Evolutionary conservation across 148 eudicot genomes (phyloP).

Genomic region (Hydrangea macrophylla): DNA sequence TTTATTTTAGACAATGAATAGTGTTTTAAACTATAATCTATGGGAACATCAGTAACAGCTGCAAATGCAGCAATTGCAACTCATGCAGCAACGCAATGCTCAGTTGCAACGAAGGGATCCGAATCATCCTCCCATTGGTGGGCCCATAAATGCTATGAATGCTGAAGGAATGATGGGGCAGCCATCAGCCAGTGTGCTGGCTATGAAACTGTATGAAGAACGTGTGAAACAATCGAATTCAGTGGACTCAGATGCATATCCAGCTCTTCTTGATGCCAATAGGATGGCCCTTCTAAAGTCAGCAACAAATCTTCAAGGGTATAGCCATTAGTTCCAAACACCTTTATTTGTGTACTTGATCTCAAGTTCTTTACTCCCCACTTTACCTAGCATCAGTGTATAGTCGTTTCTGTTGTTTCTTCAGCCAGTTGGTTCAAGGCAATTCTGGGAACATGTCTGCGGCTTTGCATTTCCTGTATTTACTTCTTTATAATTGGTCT

Average conservation of each 20-base stretch:
- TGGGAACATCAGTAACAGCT: constrained; percentile 86
- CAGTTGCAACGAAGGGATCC: constrained; percentile 94
- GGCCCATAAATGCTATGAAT: constrained; percentile 61
- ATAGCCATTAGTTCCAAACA: constrained; percentile 9
- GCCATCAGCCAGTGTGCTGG: constrained; percentile 50
- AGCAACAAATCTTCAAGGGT: constrained; percentile 80
- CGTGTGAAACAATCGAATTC: too few species aligned
- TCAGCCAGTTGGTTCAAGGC: constrained; percentile 87
- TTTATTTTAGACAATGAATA: too few species aligned
- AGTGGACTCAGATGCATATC: too few species aligned
- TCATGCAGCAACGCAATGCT: constrained; percentile 89
- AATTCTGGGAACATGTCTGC: constrained; percentile 79
- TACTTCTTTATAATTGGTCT: neutral
- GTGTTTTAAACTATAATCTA: too few species aligned
- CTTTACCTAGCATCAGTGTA: constrained; percentile 9
- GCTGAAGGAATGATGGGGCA: constrained; percentile 51
- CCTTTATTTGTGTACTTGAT: neutral
- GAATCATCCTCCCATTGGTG: constrained; percentile 74
- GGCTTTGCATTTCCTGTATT: constrained; percentile 46
- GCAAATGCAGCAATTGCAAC: constrained; percentile 84
- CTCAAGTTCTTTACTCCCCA: too few species aligned
- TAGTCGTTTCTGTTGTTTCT: constrained; percentile 34
- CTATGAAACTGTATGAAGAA: constrained; percentile 45
- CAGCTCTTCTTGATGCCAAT: too few species aligned
- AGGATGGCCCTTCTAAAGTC: too few species aligned